phyloP scores from a whole-genome alignment of 2,329 filamentous ascomycete genomes.

The Rhinocladiella similis region DNA sequence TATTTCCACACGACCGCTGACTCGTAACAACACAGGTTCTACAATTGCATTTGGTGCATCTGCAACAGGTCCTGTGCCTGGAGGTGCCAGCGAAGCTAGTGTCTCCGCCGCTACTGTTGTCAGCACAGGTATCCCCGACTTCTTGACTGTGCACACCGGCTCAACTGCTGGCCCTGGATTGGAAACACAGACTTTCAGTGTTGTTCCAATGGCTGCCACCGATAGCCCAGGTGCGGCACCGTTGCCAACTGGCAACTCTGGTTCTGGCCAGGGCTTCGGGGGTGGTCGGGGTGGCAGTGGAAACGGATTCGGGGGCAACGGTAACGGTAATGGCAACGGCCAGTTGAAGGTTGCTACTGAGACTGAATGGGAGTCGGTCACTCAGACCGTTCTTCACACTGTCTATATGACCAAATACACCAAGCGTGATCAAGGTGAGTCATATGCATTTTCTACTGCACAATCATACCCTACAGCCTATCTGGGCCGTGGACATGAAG shows the following conservation, averaged over 20 bases:
- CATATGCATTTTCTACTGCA: background rate
- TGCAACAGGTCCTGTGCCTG: conserved; percentile 21
- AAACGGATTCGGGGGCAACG: background rate
- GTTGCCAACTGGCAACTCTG: background rate
- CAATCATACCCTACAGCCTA: background rate
- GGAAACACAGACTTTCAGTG: conserved; percentile 24
- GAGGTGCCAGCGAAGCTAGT: conserved; percentile 26
- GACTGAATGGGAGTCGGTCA: conserved; percentile 22
- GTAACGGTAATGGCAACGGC: conserved; percentile 11
- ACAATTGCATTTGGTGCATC: conserved; percentile 23
- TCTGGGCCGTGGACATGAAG: too few species aligned
- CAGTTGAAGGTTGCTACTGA: conserved; percentile 13
- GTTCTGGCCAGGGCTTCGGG: background rate
- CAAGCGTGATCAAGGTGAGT: conserved; percentile 22
- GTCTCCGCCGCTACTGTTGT: conserved; percentile 14
- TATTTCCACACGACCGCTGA: background rate
- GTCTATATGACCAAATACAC: conserved; percentile 22
- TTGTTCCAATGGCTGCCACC: conserved; percentile 18
- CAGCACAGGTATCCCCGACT: conserved; percentile 16
- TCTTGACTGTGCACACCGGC: conserved; percentile 23
- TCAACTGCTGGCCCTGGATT: conserved; percentile 21
- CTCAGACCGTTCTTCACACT: conserved; percentile 21
- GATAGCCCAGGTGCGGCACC: background rate
- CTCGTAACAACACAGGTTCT: conserved; percentile 13
- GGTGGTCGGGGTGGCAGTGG: background rate